phyloP scores from a whole-genome alignment of 2,329 filamentous ascomycete species.

The Ascochyta clinopodiicola region DNA sequence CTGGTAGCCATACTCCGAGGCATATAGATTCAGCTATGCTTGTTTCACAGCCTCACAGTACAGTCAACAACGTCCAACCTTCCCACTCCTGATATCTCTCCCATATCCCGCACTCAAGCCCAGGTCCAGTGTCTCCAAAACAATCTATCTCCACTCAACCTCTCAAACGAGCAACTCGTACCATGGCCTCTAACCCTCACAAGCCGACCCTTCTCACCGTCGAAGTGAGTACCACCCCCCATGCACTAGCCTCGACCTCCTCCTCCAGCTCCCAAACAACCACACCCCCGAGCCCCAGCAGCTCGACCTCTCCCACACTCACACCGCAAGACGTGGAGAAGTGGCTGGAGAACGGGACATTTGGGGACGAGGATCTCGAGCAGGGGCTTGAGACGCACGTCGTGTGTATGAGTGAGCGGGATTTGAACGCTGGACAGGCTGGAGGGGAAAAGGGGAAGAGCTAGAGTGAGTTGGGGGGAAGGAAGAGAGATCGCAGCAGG shows the following conservation, averaged over 20 bases:
- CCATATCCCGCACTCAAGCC: background rate
- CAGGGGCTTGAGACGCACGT: background rate
- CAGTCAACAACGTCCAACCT: background rate
- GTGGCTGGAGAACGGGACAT: background rate
- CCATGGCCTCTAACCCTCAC: background rate
- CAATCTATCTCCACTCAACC: background rate
- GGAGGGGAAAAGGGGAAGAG: no score
- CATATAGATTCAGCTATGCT: no score
- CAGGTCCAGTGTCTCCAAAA: background rate
- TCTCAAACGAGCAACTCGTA: no score
- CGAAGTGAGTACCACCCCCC: background rate
- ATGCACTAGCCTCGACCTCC: background rate
- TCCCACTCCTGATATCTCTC: background rate
- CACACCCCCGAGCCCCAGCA: background rate
- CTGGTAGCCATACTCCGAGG: no score
- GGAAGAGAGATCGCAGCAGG: no score
- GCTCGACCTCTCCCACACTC: background rate
- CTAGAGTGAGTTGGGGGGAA: no score
- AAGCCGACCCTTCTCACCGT: background rate
- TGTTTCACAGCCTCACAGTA: no score
- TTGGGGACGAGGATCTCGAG: background rate
- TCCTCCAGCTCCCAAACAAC: background rate
- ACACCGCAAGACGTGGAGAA: background rate
- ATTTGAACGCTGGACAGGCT: no score
- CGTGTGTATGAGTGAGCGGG: background rate